Percentiles rank a stretch among this genome's conserved stretches.
phyloP scores from a whole-genome alignment of 257 asterid species.

The Henckelia pumila region DNA sequence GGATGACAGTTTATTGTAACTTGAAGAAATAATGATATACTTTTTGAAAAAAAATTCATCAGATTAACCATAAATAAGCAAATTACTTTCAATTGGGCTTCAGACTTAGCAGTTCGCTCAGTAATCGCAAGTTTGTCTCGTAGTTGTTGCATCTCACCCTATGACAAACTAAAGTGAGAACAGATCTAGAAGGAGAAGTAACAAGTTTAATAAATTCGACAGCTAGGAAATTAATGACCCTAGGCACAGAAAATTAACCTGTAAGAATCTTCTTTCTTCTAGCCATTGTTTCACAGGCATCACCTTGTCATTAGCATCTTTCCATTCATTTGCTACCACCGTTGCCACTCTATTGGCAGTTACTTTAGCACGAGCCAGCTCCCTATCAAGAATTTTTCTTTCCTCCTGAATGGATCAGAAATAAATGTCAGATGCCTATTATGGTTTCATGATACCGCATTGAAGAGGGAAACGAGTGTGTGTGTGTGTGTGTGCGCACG shows the following conservation, averaged over 20 bases:
- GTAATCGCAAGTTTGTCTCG: slow-evolving; percentile 84
- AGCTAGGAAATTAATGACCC: not conserved
- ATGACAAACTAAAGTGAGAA: slow-evolving; percentile 22
- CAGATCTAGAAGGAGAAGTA: not conserved
- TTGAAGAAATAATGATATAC: slow-evolving; percentile 2
- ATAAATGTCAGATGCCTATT: slow-evolving; percentile 3
- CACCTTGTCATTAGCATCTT: slow-evolving; percentile 95
- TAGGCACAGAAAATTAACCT: slow-evolving; percentile 40
- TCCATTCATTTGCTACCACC: slow-evolving; percentile 99
- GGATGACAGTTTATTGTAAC: slow-evolving; percentile 5
- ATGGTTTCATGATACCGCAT: slow-evolving; percentile 20
- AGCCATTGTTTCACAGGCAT: slow-evolving; percentile 99
- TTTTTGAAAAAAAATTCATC: not conserved
- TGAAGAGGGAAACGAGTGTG: not conserved
- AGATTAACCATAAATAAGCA: not conserved
- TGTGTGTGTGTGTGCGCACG: not conserved
- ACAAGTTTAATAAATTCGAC: not conserved
- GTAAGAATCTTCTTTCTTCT: slow-evolving; percentile 89
- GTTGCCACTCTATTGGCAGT: slow-evolving; percentile 98
- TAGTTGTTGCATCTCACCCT: slow-evolving; percentile 98
- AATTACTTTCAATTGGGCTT: slow-evolving; percentile 84
- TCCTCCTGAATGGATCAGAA: slow-evolving; percentile 58
- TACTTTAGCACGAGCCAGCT: slow-evolving; percentile 97
- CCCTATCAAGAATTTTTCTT: slow-evolving; percentile 93
- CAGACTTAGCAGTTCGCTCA: slow-evolving; percentile 85